Evolutionary conservation across 2,329 filamentous ascomycete genomes (phyloP).

Genomic region (Calycina herbarum): DNA sequence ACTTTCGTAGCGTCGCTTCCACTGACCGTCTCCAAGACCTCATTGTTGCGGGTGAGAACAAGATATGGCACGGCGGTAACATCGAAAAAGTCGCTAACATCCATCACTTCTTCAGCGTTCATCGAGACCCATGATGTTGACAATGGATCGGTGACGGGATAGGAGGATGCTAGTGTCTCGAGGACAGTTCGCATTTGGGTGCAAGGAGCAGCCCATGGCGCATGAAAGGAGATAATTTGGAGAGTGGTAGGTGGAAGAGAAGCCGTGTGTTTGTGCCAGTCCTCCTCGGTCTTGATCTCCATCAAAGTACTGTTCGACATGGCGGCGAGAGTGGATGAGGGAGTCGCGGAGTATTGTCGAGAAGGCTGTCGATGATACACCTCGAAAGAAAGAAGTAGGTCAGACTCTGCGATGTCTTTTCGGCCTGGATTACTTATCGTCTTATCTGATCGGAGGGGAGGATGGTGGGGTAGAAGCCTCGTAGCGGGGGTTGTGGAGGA

Average conservation of each 20-base stretch:
- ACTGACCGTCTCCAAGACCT: slow-evolving; percentile 80
- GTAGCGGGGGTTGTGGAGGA: neutral
- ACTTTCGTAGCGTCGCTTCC: slow-evolving; percentile 88
- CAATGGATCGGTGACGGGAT: slow-evolving; percentile 67
- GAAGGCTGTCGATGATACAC: neutral
- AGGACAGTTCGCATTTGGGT: slow-evolving; percentile 90
- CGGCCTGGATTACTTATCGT: slow-evolving; percentile 13
- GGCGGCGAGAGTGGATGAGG: neutral
- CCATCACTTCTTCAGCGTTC: slow-evolving; percentile 91
- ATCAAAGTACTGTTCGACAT: slow-evolving; percentile 62
- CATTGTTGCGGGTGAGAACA: slow-evolving; percentile 73
- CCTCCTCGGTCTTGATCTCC: slow-evolving; percentile 71
- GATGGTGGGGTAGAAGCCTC: slow-evolving; percentile 1
- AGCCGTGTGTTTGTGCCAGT: slow-evolving; percentile 69
- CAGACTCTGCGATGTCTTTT: neutral
- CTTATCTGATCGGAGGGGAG: slow-evolving; percentile 9
- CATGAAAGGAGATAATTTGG: slow-evolving; percentile 89
- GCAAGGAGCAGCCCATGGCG: slow-evolving; percentile 95
- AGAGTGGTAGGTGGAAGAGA: slow-evolving; percentile 69
- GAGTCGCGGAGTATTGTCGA: neutral
- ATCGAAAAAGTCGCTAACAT: slow-evolving; percentile 89
- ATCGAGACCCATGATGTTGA: slow-evolving; percentile 82
- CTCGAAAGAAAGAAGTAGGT: neutral
- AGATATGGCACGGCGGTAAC: slow-evolving; percentile 94
- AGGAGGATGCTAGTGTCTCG: slow-evolving; percentile 80